Percentiles rank a stretch among this genome's conserved stretches.
Conservation (phyloP, 805 yeast species). For the Diddensiella caesifluorescens region DNA sequence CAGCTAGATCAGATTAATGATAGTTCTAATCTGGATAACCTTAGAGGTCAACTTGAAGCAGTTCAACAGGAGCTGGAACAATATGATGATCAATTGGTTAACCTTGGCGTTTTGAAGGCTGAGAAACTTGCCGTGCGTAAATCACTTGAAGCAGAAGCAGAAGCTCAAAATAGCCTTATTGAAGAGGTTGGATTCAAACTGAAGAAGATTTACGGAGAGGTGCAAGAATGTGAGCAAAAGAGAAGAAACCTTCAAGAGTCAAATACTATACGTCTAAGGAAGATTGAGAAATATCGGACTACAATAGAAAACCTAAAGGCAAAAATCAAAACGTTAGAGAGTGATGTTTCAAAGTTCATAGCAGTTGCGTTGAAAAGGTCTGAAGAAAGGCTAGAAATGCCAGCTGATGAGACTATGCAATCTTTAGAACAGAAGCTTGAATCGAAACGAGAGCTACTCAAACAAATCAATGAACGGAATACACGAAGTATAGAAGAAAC, state of each 20-base stretch:
- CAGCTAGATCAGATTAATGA: conserved; percentile 2
- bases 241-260: background rate
- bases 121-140: background rate
- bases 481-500: conserved; percentile 2
- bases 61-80: background rate
- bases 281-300: background rate
- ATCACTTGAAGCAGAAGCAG: background rate
- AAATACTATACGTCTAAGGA: background rate
- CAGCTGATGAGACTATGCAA: conserved; percentile 2
- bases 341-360: background rate
- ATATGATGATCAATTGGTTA: background rate
- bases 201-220: background rate
- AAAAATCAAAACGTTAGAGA: background rate
- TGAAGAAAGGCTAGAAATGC: conserved; percentile 6
- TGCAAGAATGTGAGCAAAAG: background rate
- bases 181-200: background rate
- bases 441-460: conserved; percentile 4
- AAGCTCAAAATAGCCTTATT: background rate
- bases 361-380: background rate
- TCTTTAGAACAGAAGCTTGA: background rate
- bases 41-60: conserved; percentile 1
- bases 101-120: background rate
- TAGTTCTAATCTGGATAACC: background rate
- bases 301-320: background rate
- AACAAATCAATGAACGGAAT: conserved; percentile 2